Percentiles rank a stretch among this genome's conserved stretches.
phyloP scores from a whole-genome alignment of 257 asterid species.

The Datura wrightii region DNA sequence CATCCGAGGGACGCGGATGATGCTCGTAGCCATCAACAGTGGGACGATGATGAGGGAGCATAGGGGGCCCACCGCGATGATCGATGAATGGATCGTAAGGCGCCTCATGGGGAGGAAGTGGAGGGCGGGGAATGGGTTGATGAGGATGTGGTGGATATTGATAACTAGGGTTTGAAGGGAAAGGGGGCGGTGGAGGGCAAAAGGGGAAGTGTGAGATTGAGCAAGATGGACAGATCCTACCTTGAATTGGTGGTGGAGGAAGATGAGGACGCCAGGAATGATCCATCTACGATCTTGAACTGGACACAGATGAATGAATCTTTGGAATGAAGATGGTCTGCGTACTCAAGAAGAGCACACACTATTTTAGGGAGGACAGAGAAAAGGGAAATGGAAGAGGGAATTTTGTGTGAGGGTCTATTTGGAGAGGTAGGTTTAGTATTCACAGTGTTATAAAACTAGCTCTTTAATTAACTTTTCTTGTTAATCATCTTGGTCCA shows the following conservation, averaged over 20 bases:
- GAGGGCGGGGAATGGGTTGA: constrained; percentile 44
- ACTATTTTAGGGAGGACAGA: background rate
- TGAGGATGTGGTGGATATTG: constrained; percentile 41
- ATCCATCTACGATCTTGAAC: constrained; percentile 50
- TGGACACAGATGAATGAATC: background rate
- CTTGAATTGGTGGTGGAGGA: constrained; percentile 39
- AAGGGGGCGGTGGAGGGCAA: constrained; percentile 38
- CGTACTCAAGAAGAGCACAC: background rate
- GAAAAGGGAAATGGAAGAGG: background rate
- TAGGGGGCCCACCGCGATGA: constrained; percentile 50
- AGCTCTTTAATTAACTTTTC: background rate
- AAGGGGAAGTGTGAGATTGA: constrained; percentile 32
- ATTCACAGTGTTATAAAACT: background rate
- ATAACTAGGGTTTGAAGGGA: constrained; percentile 41
- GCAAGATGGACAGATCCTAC: constrained; percentile 55
- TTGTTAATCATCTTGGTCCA: background rate
- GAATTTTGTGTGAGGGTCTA: background rate
- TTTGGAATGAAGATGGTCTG: too few relatives aligned
- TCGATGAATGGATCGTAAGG: constrained; percentile 70
- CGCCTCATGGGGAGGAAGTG: constrained; percentile 48
- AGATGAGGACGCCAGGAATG: constrained; percentile 66
- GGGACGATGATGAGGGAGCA: constrained; percentile 45
- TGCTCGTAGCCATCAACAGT: constrained; percentile 37
- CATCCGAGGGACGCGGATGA: constrained; percentile 57
- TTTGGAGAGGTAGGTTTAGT: background rate